Evolutionary conservation across 1,284 basidiomycete genomes (phyloP), one percentile per base, ranked within the genome.

Genomic region (Stygiomarasmius scandens): DNA sequence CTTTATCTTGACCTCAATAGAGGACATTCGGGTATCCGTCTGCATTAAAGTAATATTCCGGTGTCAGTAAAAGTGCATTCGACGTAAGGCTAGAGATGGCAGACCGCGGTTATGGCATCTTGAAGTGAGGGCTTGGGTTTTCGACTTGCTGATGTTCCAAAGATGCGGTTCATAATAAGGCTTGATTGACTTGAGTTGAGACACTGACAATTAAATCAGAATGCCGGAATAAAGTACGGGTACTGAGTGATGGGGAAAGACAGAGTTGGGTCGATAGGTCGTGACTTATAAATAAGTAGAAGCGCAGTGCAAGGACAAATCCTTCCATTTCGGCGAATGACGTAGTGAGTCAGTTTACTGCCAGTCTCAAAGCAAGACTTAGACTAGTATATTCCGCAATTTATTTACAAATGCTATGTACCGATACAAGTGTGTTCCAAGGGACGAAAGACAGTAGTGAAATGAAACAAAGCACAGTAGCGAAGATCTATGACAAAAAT

Each of bases 1-100:
- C 77, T 92, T 92, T 65, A 99, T 82, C 82, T 99, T 99, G 70
- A 98, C 95, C 72, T 99, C 95, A 64, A 98, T 93, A 9, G 90
- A 88, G 49, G 90, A 90, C 68, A 95, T 85, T 47, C 97, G 86
- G 0, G 84, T 74, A 72, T 99, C 97, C 69, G 96, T 98, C 88
- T 96, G 68, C 43, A 12, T 32, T 32, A 5, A 19, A 38, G 23
- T 47, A 24, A 16, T 23, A 25, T 23, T 52, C 48, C 45, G 52
- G 47, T 32, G 29, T 50, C 36, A 54, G 10, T 50, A 44, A 54
- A 63, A 47, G 67, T 61, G 19, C 51, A 45, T 58, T 61, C 58
- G 52, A 49, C 43, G 59, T 51, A 24, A n/a, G 57, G 41, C 41
- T 11, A 27, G 45, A 58, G 20, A 22, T 3, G 23, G 75, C 88